Evolutionary conservation across 345 rosid genomes (phyloP).

Genomic region (Eucalyptus brandiana): DNA sequence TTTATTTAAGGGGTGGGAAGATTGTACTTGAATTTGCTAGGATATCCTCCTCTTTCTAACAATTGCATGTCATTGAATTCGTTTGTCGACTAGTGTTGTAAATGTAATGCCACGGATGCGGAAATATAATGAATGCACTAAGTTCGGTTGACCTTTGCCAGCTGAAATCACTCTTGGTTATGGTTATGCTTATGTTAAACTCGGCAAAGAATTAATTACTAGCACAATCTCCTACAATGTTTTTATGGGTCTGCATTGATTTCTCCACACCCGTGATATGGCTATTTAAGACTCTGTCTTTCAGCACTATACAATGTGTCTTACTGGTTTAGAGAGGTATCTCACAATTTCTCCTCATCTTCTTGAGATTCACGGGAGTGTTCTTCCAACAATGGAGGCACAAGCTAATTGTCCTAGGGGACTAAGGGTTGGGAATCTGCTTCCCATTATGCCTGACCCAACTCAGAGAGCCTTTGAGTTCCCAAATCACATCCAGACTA

Average conservation of each 20-base stretch:
- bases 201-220: background rate
- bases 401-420: background rate
- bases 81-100: background rate
- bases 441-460: background rate
- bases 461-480: background rate
- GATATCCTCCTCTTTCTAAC: background rate
- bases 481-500: background rate
- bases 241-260: background rate
- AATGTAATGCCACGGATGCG: background rate
- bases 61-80: background rate
- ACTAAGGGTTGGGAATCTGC: background rate
- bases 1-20: background rate
- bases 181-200: background rate
- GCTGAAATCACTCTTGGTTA: background rate
- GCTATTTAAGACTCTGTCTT: background rate
- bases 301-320: background rate
- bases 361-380: background rate
- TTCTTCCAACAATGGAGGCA: background rate
- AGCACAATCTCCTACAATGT: background rate
- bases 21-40: background rate
- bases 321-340: background rate
- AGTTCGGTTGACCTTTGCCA: background rate
- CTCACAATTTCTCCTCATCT: background rate
- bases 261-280: background rate
- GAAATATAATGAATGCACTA: background rate